Evolutionary conservation across 352 stramenopile genomes (phyloP).

Genomic region (Pythium graminicola): DNA sequence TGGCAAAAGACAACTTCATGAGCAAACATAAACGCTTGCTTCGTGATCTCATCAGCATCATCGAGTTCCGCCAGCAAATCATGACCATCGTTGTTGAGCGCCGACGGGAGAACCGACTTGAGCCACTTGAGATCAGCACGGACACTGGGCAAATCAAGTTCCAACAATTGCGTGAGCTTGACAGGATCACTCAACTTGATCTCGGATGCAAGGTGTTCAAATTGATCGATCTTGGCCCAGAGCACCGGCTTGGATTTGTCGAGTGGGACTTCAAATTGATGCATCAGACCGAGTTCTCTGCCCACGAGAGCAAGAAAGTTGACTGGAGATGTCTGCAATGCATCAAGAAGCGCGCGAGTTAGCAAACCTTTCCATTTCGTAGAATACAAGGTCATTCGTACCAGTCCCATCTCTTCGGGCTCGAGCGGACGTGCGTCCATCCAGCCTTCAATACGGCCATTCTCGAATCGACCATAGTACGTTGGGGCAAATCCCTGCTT

Average conservation of each 20-base stretch:
- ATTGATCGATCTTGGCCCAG: conserved; percentile 78
- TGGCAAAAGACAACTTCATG: conserved; percentile 89
- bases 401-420: conserved; percentile 81
- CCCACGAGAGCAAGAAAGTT: conserved; percentile 85
- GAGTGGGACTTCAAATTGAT: conserved; percentile 72
- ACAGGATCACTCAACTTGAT: conserved; percentile 47
- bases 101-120: conserved; percentile 75
- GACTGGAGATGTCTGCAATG: conserved; percentile 40
- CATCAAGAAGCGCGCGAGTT: too few relatives aligned
- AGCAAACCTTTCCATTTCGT: too few relatives aligned
- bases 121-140: conserved; percentile 72
- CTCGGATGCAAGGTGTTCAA: conserved; percentile 65
- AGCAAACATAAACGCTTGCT: conserved; percentile 68
- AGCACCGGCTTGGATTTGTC: conserved; percentile 52
- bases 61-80: conserved; percentile 37
- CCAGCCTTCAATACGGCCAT: conserved; percentile 90
- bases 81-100: conserved; percentile 56
- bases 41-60: conserved; percentile 64
- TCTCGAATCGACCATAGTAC: conserved; percentile 89
- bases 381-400: too few relatives aligned
- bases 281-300: conserved; percentile 82
- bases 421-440: conserved; percentile 76
- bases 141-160: conserved; percentile 54
- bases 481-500: conserved; percentile 79
- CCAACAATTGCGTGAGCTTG: conserved; percentile 49